Base-by-base conservation (phyloP, 257 asterid genomes). In the Penstemon newberryi region DNA sequence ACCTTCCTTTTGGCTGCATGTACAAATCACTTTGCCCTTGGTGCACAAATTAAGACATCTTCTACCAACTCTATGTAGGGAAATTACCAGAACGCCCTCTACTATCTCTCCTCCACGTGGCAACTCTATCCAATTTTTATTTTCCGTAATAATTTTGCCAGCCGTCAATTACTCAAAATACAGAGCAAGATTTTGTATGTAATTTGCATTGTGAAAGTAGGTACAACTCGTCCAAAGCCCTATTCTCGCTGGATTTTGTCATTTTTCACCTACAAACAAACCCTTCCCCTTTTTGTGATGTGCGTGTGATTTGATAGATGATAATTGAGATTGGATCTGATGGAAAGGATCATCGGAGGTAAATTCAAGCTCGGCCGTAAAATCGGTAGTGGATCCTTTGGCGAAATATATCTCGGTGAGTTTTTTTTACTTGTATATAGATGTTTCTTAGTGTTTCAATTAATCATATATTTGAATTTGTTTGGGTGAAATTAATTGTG, bases 361-460 rank as follows among this genome's bases (percentile, higher is more conserved):
- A 91, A 87, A 85, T 91, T 78, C 84, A 91, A 91, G 87, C 95
- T 91, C 52, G 98, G 98, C 66, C 94, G 98, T 51, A 91, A 91
- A 84, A 91, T 91, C 87, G 98, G 98, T 4, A 89, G 98, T 77
- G 98, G 98, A 79, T 91, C 98, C 47, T 91, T 91, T 63, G 98
- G 98, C 42, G 95, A 91, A 82, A 91, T 91, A 72, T 91, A 78
- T 73, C 88, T 91, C 11, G 98, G 98, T 89, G 72, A 74, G 87
- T n/a, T 78, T 59, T 49, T 56, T 47, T 6, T 11, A 58, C 13
- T 57, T 67, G 65, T 11, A 11, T 3, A 61, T 49, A 70, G 18
- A 44, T 64, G 69, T 54, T 37, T 63, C 37, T 54, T 41, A 37
- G 43, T 13, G 18, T 60, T 55, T 19, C 52, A 5, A 25, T 56